Percentiles rank a stretch among this genome's conserved stretches.
Conservation (phyloP, 2,329 filamentous ascomycete genomes). For the Xylariaceae sp. region DNA sequence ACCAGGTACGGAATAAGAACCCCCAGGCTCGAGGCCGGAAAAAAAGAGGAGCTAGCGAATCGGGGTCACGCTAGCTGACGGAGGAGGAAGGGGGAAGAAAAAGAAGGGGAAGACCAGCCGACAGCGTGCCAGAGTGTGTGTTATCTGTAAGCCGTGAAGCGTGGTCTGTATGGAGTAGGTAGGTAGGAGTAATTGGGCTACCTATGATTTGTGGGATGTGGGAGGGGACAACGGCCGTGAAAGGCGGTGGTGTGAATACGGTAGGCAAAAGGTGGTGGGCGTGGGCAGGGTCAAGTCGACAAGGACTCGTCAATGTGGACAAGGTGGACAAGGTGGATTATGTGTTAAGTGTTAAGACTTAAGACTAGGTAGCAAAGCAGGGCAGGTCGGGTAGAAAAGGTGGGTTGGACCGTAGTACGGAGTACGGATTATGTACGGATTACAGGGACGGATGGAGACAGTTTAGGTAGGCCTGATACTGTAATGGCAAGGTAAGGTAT, state of each 20-base stretch:
- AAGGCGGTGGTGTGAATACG: constrained; percentile 5
- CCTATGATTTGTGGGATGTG: constrained; percentile 8
- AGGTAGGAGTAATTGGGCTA: constrained; percentile 2
- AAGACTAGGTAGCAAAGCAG: not conserved
- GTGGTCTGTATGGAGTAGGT: too few relatives aligned
- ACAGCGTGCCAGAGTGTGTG: constrained; percentile 2
- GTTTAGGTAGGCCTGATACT: not conserved
- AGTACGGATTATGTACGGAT: too few relatives aligned
- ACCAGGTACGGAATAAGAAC: not conserved
- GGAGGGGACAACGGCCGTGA: not conserved
- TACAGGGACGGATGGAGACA: constrained; percentile 12
- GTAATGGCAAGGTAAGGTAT: constrained; percentile 1
- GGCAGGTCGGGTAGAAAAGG: constrained; percentile 4
- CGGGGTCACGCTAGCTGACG: not conserved
- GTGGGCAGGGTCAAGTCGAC: not conserved
- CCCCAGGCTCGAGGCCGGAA: not conserved
- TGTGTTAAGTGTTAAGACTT: not conserved
- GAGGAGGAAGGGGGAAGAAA: not conserved
- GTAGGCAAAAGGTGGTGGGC: constrained; percentile 4
- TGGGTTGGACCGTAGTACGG: constrained; percentile 1
- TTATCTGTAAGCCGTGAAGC: too few relatives aligned
- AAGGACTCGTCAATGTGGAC: not conserved
- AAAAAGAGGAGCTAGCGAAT: not conserved
- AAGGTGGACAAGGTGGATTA: not conserved
- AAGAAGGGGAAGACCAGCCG: constrained; percentile 1